Evolutionary conservation across 106 monocot genomes (phyloP).

Genomic region (Dioscorea alata): DNA sequence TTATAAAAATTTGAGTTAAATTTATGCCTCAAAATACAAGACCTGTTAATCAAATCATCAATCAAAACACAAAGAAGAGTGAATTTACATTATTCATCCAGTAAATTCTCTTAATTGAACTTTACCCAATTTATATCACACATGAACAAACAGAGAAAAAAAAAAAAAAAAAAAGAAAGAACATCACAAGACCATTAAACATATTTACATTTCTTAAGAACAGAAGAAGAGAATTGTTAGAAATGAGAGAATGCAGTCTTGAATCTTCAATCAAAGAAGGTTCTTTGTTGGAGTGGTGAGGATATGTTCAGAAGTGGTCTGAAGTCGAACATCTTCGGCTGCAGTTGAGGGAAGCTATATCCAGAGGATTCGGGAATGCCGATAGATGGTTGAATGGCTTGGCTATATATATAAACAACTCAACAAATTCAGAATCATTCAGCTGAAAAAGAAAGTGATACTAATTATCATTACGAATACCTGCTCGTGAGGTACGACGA

Average conservation of each 20-base stretch:
- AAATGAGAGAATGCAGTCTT: constrained; percentile 4
- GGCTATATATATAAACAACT: constrained; percentile 24
- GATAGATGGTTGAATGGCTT: constrained; percentile 13
- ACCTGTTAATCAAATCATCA: no score
- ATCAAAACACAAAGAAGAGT: no score
- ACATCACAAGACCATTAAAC: background rate
- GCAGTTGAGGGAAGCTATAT: constrained; percentile 23
- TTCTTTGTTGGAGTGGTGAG: constrained; percentile 35
- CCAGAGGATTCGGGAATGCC: constrained; percentile 26
- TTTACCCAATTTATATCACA: background rate
- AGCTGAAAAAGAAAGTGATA: background rate
- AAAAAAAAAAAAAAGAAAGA: background rate
- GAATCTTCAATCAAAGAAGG: constrained; percentile 44
- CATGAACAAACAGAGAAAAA: background rate
- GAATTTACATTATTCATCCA: background rate
- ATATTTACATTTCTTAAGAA: no score
- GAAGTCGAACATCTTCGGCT: constrained; percentile 33
- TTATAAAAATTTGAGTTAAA: no score
- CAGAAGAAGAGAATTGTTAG: no score
- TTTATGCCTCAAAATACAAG: no score
- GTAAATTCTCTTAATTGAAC: background rate
- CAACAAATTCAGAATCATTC: background rate
- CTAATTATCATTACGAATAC: constrained; percentile 10
- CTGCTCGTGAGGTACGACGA: constrained; percentile 35
- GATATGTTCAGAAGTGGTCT: constrained; percentile 30